Base-by-base conservation (phyloP, 176 grass and related monocot species). In the Raddia guianensis region DNA sequence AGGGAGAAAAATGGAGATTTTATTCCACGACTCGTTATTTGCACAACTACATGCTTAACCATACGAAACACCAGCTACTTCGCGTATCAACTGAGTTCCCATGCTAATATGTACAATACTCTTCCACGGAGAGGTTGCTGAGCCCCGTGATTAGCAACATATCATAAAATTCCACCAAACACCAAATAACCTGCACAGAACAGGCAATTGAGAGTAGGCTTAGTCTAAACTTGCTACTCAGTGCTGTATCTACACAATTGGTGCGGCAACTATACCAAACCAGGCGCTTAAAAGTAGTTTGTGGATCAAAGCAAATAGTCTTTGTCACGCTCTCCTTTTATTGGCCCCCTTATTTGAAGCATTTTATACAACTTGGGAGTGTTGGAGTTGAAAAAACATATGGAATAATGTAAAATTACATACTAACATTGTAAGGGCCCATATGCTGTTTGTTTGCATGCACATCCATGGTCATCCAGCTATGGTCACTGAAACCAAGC, bases 1-100 rank as follows among this genome's bases (percentile, higher is more conserved):
- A 27, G 60, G 7, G 59, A 45, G 51, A 82, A 73, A 86, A 90
- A 82, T 68, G 78, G 83, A 81, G 73, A 73, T 62, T 82, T 86
- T 86, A 86, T 90, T 82, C 83, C 47, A 45, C 78, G 82, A 78
- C 78, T 80, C 73, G 79, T 86, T 90, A 90, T 86, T 89, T 86
- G 83, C 88, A 90, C 66, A 77, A 62, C 73, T 85, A 85, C 83
- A 89, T 73, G 68, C 75, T 82, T 46, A 86, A 86, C 52, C 83
- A 82, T 37, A 61, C 51, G 66, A 62, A 89, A 62, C 73, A 66
- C 82, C 72, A 72, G 19, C 82, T 82, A 86, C 66, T 81, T 74
- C 50, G 27, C 56, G 64, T 81, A 77, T 64, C 55, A 63, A 57
- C 43, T 56, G 60, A 82, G 78, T 82, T 85, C 73, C 61, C 78